Evolutionary conservation across 805 yeast species (phyloP).

Genomic region (Yamadazyma akitaensis): DNA sequence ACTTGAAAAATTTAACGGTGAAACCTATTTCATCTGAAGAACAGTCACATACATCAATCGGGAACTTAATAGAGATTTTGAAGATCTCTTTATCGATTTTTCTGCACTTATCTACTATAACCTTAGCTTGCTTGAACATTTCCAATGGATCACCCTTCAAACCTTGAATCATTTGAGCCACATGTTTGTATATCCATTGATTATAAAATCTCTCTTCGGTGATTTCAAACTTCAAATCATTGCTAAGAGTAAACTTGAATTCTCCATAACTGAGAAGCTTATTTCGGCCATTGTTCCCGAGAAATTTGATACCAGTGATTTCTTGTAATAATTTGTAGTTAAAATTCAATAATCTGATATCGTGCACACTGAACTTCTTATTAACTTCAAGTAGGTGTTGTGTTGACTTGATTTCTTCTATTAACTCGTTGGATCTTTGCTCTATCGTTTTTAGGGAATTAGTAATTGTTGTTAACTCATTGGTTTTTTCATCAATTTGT

Average conservation of each 20-base stretch:
- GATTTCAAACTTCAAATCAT: conserved; percentile 1
- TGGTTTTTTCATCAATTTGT: conserved; percentile 1
- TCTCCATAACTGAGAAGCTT: conserved; percentile 8
- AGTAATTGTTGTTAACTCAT: not conserved
- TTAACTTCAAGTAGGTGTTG: conserved; percentile 11
- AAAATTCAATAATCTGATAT: conserved; percentile 18
- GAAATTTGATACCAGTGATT: conserved; percentile 21
- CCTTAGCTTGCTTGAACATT: conserved; percentile 17
- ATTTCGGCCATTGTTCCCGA: not conserved
- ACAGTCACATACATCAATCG: conserved; percentile 13
- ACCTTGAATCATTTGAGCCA: conserved; percentile 1
- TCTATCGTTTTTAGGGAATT: not conserved
- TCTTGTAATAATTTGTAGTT: conserved; percentile 25
- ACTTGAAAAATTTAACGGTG: conserved; percentile 1
- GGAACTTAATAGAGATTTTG: conserved; percentile 27
- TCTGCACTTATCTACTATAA: conserved; percentile 18
- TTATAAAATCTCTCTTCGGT: conserved; percentile 10
- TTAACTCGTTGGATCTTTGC: conserved; percentile 4
- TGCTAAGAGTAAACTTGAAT: conserved; percentile 10
- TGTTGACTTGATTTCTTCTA: conserved; percentile 8
- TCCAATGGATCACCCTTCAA: conserved; percentile 11
- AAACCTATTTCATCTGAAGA: conserved; percentile 1
- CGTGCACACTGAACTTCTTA: conserved; percentile 19
- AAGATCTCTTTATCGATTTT: conserved; percentile 29
- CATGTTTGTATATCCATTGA: conserved; percentile 10